A percentile compares a stretch with the other conserved stretches of the same genome.
phyloP scores from a whole-genome alignment of 1,139 yeast genomes.

The Sugiyamaella neomexicana region DNA sequence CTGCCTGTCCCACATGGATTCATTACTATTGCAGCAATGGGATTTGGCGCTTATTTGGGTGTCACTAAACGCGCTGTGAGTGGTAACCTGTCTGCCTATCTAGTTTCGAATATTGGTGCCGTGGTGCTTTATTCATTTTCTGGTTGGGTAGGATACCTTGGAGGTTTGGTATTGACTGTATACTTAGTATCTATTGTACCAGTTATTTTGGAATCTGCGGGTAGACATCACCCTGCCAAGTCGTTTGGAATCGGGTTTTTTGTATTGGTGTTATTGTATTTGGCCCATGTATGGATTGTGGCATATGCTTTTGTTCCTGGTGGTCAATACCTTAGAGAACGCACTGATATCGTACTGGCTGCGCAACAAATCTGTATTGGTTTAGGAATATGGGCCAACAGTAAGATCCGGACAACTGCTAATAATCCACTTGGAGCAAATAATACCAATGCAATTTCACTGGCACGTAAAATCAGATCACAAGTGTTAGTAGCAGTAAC shows the following conservation, averaged over 20 bases:
- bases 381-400: constrained; percentile 36
- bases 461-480: constrained; percentile 32
- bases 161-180: constrained; percentile 65
- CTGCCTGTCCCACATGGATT: constrained; percentile 87
- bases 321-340: constrained; percentile 82
- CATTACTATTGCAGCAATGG: constrained; percentile 59
- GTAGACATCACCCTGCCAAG: constrained; percentile 59
- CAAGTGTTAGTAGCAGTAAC: constrained; percentile 35
- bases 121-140: constrained; percentile 50
- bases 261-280: constrained; percentile 54
- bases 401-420: constrained; percentile 26
- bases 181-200: constrained; percentile 69
- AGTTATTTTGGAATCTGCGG: constrained; percentile 55
- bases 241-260: constrained; percentile 58
- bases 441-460: constrained; percentile 27
- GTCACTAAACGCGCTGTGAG: constrained; percentile 35
- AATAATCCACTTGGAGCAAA: constrained; percentile 26
- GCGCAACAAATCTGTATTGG: constrained; percentile 52
- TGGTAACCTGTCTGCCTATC: constrained; percentile 31
- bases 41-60: constrained; percentile 57
- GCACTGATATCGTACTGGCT: constrained; percentile 72
- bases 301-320: constrained; percentile 98
- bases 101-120: constrained; percentile 53
- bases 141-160: constrained; percentile 84
- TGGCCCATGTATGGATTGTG: constrained; percentile 94